These are phyloP conservation scores for Limonomyces culmigenus DNA, from an alignment of 1,284 basidiomycete species.

Conservation along the genomic window DNA sequence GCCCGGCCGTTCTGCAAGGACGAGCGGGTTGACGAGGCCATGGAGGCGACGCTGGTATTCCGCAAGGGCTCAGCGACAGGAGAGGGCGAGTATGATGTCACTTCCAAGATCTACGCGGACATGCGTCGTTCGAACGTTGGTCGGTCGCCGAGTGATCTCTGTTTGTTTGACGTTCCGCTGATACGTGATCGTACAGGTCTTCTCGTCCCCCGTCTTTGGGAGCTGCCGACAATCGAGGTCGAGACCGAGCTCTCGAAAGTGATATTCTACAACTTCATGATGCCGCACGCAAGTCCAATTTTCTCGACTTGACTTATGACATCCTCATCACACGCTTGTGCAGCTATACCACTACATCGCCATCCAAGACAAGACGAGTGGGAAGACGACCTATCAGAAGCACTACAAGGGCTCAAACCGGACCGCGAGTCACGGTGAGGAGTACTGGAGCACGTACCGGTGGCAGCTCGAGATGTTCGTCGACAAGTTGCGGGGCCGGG, in stretches of 20 bases:
- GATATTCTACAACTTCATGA: slow-evolving; percentile 9
- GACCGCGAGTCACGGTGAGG: not conserved
- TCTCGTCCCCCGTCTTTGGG: slow-evolving; percentile 8
- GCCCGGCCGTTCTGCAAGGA: slow-evolving; percentile 7
- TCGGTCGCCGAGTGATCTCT: too few relatives aligned
- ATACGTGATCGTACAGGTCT: too few relatives aligned
- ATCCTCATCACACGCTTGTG: slow-evolving; percentile 8
- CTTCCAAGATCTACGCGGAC: slow-evolving; percentile 8
- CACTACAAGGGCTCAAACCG: slow-evolving; percentile 4
- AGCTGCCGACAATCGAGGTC: slow-evolving; percentile 9
- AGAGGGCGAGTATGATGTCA: slow-evolving; percentile 5
- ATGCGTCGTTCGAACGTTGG: slow-evolving; percentile 8
- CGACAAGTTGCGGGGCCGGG: slow-evolving; percentile 1
- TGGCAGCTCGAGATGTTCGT: slow-evolving; percentile 2
- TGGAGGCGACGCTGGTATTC: slow-evolving; percentile 9
- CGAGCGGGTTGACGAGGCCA: slow-evolving; percentile 9
- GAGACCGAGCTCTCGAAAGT: slow-evolving; percentile 8
- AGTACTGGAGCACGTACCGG: slow-evolving; percentile 1
- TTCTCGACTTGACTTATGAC: too few relatives aligned
- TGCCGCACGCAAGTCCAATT: not conserved
- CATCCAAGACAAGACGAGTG: slow-evolving; percentile 9
- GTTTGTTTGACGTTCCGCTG: too few relatives aligned
- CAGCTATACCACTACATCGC: slow-evolving; percentile 10
- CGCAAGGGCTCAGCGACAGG: not conserved
- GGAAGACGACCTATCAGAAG: slow-evolving; percentile 8